Percentiles rank a stretch among this genome's conserved stretches.
Evolutionary conservation across 768 basidiomycete species (phyloP).

Genomic region (Inosperma sp.): DNA sequence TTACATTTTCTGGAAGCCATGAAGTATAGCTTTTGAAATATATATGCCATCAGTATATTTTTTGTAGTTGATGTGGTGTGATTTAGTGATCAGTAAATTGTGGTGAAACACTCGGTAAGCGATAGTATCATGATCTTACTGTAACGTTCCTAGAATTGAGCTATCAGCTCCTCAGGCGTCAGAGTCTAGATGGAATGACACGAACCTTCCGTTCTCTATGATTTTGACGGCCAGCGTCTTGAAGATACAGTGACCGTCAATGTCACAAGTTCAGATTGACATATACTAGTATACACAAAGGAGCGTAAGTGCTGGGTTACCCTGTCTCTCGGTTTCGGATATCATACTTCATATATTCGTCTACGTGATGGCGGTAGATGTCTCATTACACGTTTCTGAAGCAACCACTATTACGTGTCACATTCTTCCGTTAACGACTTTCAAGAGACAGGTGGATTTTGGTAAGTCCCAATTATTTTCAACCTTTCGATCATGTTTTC

Average conservation of each 20-base stretch:
- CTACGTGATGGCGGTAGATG: slow-evolving; percentile 2
- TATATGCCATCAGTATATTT: no score
- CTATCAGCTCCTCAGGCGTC: no score
- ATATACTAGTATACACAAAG: slow-evolving; percentile 3
- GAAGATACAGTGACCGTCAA: slow-evolving; percentile 2
- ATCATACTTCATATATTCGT: not conserved
- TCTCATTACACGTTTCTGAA: not conserved
- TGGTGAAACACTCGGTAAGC: no score
- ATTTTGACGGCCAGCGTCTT: no score
- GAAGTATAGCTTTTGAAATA: no score
- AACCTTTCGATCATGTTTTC: slow-evolving; percentile 4
- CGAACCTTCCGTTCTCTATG: not conserved
- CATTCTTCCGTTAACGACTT: slow-evolving; percentile 8
- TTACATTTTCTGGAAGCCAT: no score
- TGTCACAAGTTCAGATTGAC: not conserved
- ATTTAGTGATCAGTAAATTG: no score
- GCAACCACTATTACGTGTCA: not conserved
- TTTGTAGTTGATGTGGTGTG: no score
- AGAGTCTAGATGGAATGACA: not conserved
- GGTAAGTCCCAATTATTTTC: not conserved
- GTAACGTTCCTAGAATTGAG: no score
- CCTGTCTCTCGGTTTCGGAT: not conserved
- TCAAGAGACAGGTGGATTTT: not conserved
- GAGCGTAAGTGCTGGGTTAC: not conserved
- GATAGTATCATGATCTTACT: no score